Percentiles rank a stretch among this genome's conserved stretches.
phyloP scores from a whole-genome alignment of 2,329 filamentous ascomycete genomes.

The Botrytis porri region DNA sequence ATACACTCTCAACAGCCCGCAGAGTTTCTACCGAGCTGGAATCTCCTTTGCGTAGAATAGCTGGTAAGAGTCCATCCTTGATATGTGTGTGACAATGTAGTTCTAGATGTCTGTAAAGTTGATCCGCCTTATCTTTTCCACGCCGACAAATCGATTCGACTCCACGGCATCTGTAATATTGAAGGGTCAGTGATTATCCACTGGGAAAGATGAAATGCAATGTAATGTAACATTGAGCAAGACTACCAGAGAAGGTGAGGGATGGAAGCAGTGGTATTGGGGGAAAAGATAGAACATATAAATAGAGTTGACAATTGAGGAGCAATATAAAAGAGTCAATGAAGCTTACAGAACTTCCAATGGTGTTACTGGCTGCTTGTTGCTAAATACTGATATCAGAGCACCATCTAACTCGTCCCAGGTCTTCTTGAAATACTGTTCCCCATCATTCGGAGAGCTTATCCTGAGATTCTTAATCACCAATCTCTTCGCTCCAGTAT shows the following conservation, averaged over 20 bases:
- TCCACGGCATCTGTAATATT: slow-evolving; percentile 59
- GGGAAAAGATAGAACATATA: neutral
- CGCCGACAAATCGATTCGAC: slow-evolving; percentile 89
- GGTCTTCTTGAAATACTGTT: slow-evolving; percentile 74
- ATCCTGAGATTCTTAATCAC: slow-evolving; percentile 89
- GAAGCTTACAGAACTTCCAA: slow-evolving; percentile 64
- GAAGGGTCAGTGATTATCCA: neutral
- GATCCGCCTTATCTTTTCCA: slow-evolving; percentile 56
- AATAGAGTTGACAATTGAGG: neutral
- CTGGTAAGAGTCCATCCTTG: slow-evolving; percentile 54
- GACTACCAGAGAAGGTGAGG: neutral
- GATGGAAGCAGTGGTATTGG: neutral
- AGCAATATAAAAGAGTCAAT: neutral
- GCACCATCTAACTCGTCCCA: slow-evolving; percentile 73
- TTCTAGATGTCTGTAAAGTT: slow-evolving; percentile 65
- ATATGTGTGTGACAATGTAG: slow-evolving; percentile 67
- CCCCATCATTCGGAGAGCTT: slow-evolving; percentile 57
- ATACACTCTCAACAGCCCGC: slow-evolving; percentile 53
- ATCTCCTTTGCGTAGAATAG: slow-evolving; percentile 49
- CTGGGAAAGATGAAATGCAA: neutral
- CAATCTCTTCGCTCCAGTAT: slow-evolving; percentile 76
- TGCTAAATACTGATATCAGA: slow-evolving; percentile 69
- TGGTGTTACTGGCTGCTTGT: slow-evolving; percentile 62
- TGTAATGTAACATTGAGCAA: neutral
- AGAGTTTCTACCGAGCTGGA: slow-evolving; percentile 62